Conservation (phyloP, 2,329 filamentous ascomycete genomes). For the Teratosphaeria viscida region DNA sequence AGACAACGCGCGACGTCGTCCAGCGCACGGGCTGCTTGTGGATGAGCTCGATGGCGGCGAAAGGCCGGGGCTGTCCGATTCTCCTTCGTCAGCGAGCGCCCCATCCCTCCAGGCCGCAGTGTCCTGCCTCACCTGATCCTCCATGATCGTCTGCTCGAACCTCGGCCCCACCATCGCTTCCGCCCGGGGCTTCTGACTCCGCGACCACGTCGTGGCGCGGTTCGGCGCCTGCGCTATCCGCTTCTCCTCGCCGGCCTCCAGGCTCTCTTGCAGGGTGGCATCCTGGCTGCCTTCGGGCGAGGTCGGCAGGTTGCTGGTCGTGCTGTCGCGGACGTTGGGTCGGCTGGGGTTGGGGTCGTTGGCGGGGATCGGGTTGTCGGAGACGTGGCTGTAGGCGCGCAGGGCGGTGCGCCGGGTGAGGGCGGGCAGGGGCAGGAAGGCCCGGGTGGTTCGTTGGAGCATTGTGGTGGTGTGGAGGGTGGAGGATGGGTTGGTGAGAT, state of each 20-base stretch:
- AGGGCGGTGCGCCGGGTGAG: conserved; percentile 8
- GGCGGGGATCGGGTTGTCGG: conserved; percentile 46
- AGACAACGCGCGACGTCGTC: conserved; percentile 71
- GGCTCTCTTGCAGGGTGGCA: conserved; percentile 44
- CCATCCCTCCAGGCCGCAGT: neutral
- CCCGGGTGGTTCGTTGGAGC: conserved; percentile 16
- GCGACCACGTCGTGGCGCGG: conserved; percentile 67
- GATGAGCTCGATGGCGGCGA: conserved; percentile 87
- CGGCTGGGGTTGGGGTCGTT: conserved; percentile 48
- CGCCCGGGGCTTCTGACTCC: conserved; percentile 70
- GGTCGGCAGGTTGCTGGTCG: conserved; percentile 50
- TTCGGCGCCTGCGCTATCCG: conserved; percentile 75
- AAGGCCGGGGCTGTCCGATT: conserved; percentile 62
- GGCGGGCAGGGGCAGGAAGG: conserved; percentile 15
- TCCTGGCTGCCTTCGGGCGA: conserved; percentile 42
- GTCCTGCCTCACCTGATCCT: conserved; percentile 62
- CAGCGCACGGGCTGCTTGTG: conserved; percentile 92
- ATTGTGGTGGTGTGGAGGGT: neutral
- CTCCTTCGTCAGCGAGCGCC: conserved; percentile 1
- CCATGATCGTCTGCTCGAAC: conserved; percentile 95
- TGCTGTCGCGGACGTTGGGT: conserved; percentile 36
- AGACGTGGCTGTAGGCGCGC: conserved; percentile 4
- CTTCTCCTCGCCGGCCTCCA: conserved; percentile 44
- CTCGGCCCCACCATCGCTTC: conserved; percentile 85
- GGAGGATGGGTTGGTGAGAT: neutral